Evolutionary conservation across 305 asterid species (phyloP).

Genomic region (Plantago rigida): DNA sequence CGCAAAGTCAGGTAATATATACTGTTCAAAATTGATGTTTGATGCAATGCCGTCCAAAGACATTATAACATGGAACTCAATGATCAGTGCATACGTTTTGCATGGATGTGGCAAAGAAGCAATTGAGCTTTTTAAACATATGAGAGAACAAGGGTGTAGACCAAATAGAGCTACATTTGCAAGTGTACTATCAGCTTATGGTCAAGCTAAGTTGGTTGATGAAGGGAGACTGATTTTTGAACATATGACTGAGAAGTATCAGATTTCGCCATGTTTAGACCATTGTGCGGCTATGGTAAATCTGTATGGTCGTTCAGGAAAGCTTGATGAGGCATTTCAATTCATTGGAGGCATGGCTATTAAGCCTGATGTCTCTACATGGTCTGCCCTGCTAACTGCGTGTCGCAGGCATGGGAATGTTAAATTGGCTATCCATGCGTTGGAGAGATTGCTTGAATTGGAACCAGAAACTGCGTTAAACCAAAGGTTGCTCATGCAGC

Average conservation of each 20-base stretch:
- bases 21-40: constrained; percentile 46
- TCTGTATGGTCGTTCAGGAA: constrained; percentile 64
- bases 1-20: constrained; percentile 58
- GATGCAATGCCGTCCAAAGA: constrained; percentile 45
- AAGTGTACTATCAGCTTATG: constrained; percentile 56
- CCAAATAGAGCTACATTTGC: constrained; percentile 68
- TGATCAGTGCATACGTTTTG: constrained; percentile 49
- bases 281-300: constrained; percentile 64
- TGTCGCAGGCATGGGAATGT: constrained; percentile 52
- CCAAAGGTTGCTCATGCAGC: constrained; percentile 37
- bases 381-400: constrained; percentile 59
- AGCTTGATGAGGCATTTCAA: constrained; percentile 53
- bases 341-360: constrained; percentile 41
- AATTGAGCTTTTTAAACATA: constrained; percentile 49
- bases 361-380: constrained; percentile 44
- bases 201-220: constrained; percentile 51
- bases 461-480: constrained; percentile 47
- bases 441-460: constrained; percentile 52
- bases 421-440: constrained; percentile 54
- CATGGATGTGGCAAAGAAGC: constrained; percentile 47
- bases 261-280: constrained; percentile 46
- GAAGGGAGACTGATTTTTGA: constrained; percentile 43
- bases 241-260: constrained; percentile 42
- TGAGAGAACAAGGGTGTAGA: constrained; percentile 37
- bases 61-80: constrained; percentile 71